Evolutionary conservation across 148 eudicot genomes (phyloP).

Genomic region (Salicornia ramosissima): DNA sequence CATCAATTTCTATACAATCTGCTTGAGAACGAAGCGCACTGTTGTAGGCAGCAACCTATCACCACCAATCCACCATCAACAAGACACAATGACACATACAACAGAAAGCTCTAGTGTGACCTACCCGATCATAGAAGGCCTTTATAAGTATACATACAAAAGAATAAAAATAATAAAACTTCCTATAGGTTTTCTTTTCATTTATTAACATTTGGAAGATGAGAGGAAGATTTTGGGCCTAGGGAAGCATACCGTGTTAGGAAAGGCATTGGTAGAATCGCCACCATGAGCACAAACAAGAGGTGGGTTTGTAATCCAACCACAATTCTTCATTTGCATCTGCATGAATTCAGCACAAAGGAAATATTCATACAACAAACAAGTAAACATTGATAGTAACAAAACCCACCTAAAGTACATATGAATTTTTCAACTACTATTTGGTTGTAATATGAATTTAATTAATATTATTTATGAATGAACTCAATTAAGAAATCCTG

Average conservation of each 20-base stretch:
- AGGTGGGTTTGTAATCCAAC: constrained; percentile 81
- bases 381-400: neutral
- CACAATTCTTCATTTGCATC: constrained; percentile 64
- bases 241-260: constrained; percentile 66
- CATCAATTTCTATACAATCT: constrained; percentile 96
- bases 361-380: neutral
- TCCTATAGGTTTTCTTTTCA: neutral
- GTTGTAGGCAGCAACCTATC: constrained; percentile 74
- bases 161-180: neutral
- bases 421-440: neutral
- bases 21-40: constrained; percentile 61
- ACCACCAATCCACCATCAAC: too few species aligned
- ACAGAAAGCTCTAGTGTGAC: constrained; percentile 2
- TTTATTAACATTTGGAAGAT: neutral
- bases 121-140: neutral
- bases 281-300: constrained; percentile 99
- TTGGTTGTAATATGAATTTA: too few species aligned
- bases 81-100: constrained; percentile 15
- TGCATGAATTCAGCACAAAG: constrained; percentile 34
- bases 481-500: too few species aligned
- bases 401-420: neutral
- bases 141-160: neutral
- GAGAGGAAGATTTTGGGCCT: neutral
- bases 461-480: too few species aligned
- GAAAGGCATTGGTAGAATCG: constrained; percentile 76